Percentiles rank a stretch among this genome's conserved stretches.
These are phyloP conservation scores for Anastatica hierochuntica DNA, from an alignment of 345 rosid genomes.

Conservation along the genomic window DNA sequence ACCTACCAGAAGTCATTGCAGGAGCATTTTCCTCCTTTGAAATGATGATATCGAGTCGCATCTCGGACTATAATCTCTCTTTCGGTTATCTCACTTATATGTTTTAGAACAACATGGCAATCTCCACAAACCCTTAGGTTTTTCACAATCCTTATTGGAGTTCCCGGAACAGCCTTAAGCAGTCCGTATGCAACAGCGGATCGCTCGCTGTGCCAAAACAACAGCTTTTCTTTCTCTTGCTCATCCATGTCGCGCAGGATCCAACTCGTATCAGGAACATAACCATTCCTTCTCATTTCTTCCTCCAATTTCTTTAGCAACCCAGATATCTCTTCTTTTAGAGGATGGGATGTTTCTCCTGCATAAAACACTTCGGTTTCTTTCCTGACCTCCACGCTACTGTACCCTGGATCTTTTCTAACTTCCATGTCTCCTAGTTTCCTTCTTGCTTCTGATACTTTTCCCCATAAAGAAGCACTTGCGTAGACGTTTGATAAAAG, in stretches of 20 bases:
- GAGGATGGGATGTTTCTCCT: constrained; percentile 49
- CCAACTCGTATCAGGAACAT: constrained; percentile 57
- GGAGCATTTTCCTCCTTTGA: constrained; percentile 54
- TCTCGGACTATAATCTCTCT: constrained; percentile 66
- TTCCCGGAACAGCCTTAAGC: constrained; percentile 48
- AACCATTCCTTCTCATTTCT: constrained; percentile 56
- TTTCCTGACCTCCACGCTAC: constrained; percentile 39
- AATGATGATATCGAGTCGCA: constrained; percentile 73
- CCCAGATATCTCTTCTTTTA: constrained; percentile 39
- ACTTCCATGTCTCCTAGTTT: constrained; percentile 43
- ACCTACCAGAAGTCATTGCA: constrained; percentile 76
- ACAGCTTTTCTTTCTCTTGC: constrained; percentile 57
- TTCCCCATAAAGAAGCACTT: constrained; percentile 45
- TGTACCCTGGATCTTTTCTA: constrained; percentile 59
- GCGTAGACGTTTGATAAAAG: constrained; percentile 62
- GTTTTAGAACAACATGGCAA: constrained; percentile 57
- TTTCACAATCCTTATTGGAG: constrained; percentile 48
- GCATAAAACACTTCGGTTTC: constrained; percentile 55
- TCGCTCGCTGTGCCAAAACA: constrained; percentile 77
- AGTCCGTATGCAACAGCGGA: constrained; percentile 64
- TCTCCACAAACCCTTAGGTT: constrained; percentile 74
- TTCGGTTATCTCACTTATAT: constrained; percentile 39
- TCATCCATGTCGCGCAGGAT: constrained; percentile 54
- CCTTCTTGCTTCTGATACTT: constrained; percentile 44
- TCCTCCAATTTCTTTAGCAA: constrained; percentile 43